phyloP scores from a whole-genome alignment of 2,329 filamentous ascomycete species.

The Akanthomyces uredinophilus region DNA sequence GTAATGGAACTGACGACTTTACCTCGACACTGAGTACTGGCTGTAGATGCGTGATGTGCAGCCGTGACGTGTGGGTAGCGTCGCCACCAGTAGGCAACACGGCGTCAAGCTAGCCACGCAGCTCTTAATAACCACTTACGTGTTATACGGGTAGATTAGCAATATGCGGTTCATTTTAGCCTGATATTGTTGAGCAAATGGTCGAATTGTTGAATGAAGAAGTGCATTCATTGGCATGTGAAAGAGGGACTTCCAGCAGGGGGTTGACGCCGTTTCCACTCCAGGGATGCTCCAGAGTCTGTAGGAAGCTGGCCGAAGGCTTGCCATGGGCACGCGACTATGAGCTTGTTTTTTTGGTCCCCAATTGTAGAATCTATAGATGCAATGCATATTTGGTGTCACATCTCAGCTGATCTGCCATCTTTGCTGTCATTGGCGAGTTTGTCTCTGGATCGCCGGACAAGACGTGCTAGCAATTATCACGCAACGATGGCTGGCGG shows the following conservation, averaged over 20 bases:
- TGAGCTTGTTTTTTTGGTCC: not conserved
- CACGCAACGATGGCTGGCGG: not conserved
- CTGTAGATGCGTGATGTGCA: not conserved
- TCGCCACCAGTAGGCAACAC: not conserved
- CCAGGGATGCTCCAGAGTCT: not conserved
- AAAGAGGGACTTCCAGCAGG: conserved; percentile 5
- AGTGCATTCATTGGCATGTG: conserved; percentile 8
- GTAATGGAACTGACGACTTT: conserved; percentile 14
- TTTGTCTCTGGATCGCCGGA: not conserved
- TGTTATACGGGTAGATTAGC: not conserved
- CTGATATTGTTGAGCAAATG: conserved; percentile 3
- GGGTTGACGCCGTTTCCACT: conserved; percentile 6
- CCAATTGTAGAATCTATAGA: not conserved
- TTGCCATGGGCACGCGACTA: not conserved
- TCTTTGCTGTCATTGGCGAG: not conserved
- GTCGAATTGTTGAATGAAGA: conserved; percentile 7
- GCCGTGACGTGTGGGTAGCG: not conserved
- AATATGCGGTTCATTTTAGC: not conserved
- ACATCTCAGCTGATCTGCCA: not conserved
- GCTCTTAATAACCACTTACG: not conserved
- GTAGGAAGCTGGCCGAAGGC: not conserved
- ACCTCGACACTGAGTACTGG: not conserved
- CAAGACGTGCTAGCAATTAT: not conserved
- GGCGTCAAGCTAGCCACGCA: not conserved
- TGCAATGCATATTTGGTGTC: not conserved